A percentile compares a stretch with the other conserved stretches of the same genome.
Conservation (phyloP, 163 green algal genomes). For the Chloromonas sp. region DNA sequence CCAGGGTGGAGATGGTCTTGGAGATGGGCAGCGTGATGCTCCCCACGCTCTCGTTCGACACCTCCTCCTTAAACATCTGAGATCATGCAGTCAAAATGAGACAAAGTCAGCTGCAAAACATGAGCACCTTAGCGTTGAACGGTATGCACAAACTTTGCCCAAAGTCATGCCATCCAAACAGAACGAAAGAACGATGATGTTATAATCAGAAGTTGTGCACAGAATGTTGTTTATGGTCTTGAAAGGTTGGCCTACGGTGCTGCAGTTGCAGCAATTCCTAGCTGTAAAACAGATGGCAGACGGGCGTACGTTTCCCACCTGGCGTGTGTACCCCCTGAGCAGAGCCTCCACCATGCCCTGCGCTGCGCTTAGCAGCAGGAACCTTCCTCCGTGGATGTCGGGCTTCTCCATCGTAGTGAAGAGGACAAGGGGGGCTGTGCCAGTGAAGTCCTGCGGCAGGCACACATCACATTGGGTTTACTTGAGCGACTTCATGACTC, state of each 20-base stretch:
- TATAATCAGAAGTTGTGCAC: too few species aligned
- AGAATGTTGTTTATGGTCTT: too few species aligned
- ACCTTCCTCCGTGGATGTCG: slow-evolving; percentile 99
- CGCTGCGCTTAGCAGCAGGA: slow-evolving; percentile 94
- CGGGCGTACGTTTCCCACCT: slow-evolving; percentile 8
- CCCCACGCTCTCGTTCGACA: slow-evolving; percentile 94
- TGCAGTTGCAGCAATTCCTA: too few species aligned
- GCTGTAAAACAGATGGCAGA: too few species aligned
- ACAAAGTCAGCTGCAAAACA: too few species aligned
- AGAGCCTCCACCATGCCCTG: slow-evolving; percentile 97
- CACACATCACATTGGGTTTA: too few species aligned
- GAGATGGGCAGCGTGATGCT: slow-evolving; percentile 96
- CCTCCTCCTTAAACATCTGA: slow-evolving; percentile 84
- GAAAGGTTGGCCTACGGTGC: too few species aligned
- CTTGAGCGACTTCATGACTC: too few species aligned
- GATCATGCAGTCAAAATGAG: neutral
- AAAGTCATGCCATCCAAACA: too few species aligned
- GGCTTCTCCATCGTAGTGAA: slow-evolving; percentile 92
- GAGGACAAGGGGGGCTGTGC: slow-evolving; percentile 95
- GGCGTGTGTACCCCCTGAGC: slow-evolving; percentile 78
- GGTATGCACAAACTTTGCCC: neutral
- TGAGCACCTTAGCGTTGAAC: neutral
- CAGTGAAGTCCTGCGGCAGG: slow-evolving; percentile 76
- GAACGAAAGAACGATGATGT: too few species aligned
- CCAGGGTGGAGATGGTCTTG: slow-evolving; percentile 85